Conservation (phyloP, 176 grass and related monocot genomes). For the Saccharum officinarum region DNA sequence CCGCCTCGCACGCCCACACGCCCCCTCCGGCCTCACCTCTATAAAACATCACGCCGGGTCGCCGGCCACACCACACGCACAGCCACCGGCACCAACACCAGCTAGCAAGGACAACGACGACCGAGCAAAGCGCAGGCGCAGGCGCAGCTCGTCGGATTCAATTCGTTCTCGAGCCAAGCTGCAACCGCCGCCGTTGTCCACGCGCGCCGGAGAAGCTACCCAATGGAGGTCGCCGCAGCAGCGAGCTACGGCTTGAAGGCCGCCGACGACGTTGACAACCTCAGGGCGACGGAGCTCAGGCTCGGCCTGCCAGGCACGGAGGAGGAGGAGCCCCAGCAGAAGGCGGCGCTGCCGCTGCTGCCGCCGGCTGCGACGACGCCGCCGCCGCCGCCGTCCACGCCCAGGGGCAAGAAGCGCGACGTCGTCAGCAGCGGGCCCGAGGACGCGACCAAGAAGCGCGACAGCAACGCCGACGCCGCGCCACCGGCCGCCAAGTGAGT, state of each 20-base stretch:
- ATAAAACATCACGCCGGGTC: neutral
- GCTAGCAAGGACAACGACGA: neutral
- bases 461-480: neutral
- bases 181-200: too few species aligned
- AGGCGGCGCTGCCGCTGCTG: neutral
- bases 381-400: slow-evolving; percentile 5
- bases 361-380: neutral
- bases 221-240: slow-evolving; percentile 47
- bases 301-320: slow-evolving; percentile 78
- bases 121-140: neutral
- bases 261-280: slow-evolving; percentile 50
- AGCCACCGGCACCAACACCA: neutral
- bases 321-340: neutral
- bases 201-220: neutral
- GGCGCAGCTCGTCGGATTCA: too few species aligned
- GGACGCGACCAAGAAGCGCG: slow-evolving; percentile 24
- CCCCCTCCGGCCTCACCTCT: neutral
- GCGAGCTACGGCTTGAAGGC: slow-evolving; percentile 15
- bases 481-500: slow-evolving; percentile 51
- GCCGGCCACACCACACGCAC: neutral
- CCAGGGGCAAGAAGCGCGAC: slow-evolving; percentile 55
- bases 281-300: slow-evolving; percentile 88
- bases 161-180: neutral
- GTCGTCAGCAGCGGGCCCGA: neutral
- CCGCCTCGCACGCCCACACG: slow-evolving; percentile 1